These are phyloP conservation scores for Neurospora sp. DNA, from an alignment of 495 filamentous ascomycete genomes.

Conservation along the genomic window DNA sequence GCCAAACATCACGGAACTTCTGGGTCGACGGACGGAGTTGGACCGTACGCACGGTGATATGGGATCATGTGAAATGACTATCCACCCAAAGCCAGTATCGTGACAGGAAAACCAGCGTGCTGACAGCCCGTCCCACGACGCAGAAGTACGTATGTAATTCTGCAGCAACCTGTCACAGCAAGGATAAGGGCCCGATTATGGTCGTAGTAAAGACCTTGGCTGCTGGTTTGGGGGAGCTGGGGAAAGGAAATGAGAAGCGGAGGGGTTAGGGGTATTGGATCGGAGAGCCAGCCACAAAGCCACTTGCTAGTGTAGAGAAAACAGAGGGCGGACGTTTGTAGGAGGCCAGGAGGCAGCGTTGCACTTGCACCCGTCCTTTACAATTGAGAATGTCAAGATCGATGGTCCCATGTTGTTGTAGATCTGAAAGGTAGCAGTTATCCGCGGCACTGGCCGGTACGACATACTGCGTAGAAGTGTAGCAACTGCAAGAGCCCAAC, in stretches of 20 bases:
- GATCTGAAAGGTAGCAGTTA: neutral
- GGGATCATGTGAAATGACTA: neutral
- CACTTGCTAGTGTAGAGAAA: neutral
- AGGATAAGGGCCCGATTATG: neutral
- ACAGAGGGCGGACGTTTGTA: neutral
- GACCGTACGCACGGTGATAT: neutral
- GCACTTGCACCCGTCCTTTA: neutral
- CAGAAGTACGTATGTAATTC: neutral
- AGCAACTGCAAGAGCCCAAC: neutral
- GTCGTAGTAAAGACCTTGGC: neutral
- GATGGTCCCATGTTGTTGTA: neutral
- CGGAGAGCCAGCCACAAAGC: neutral
- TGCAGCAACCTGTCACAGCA: neutral
- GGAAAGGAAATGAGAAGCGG: neutral
- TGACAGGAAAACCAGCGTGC: neutral
- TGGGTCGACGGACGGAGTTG: neutral
- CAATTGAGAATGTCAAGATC: neutral
- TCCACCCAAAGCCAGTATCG: neutral
- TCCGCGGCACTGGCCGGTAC: neutral
- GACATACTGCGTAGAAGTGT: neutral
- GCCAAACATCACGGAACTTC: neutral
- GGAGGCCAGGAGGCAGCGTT: neutral
- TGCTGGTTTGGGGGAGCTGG: neutral
- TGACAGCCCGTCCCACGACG: neutral
- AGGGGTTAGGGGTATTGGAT: neutral